Base-by-base conservation (phyloP, 257 asterid species). In the Pogostemon cablin region DNA sequence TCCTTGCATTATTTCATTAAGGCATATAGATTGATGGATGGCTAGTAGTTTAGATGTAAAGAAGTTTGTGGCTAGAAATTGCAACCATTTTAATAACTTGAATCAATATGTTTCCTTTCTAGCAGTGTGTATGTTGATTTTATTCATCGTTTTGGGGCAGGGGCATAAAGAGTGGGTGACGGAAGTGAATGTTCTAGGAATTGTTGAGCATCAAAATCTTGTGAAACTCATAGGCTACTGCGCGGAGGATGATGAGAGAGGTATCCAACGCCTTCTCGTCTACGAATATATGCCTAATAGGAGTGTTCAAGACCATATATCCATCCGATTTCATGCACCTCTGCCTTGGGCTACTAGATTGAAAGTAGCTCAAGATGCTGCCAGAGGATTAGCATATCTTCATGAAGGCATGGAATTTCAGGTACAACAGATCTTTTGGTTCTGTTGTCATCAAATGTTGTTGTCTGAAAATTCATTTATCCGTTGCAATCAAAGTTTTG, bases 111-210 rank as follows among this genome's bases (percentile, higher is more conserved):
- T 25, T 0, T 25, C 32, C 32, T 25, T 25, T 25, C 32, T 25
- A 25, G 1, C 32, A 25, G 1, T 25, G 32, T 25, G 32, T 25
- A 25, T 25, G 9, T 12, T 34, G 68, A 17, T 58, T 58, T 20
- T 20, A 32, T 68, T 52, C 17, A 0, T 50, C 34, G 37, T 62
- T 12, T 52, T 2, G 43, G 48, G 1, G n/a, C 54, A 92, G 98
- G 98, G 98, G 58, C 98, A 89, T 78, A 92, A 92, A 79, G 98
- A 92, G 77, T 92, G 98, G 96, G 91, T 90, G 81, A 92, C 96
- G 5, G 96, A 92, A 77, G 98, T 92, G 38, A 90, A 88, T 17
- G 89, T 92, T 25, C 91, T 92, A 11, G 98, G 98, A 35, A 73
- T 92, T 2, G 98, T 85, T 39, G 92, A 92, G 35, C 96, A 92